phyloP scores from a whole-genome alignment of 805 yeast species.

The Candida wancherniae region DNA sequence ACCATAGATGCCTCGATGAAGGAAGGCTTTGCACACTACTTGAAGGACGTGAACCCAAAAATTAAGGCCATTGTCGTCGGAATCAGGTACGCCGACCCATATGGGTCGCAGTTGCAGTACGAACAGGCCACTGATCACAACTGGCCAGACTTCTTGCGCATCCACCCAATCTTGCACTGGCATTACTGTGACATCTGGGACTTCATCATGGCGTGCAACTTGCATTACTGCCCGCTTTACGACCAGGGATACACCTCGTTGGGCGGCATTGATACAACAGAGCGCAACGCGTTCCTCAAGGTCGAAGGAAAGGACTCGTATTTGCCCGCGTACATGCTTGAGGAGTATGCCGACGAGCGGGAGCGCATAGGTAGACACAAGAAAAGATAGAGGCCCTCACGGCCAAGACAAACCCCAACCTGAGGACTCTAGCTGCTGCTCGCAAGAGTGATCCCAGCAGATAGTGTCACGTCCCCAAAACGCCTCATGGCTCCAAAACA shows the following conservation, averaged over 20 bases:
- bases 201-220: constrained; percentile 55
- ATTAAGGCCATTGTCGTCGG: constrained; percentile 83
- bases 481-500: too few relatives aligned
- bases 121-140: constrained; percentile 79
- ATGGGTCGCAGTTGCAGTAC: constrained; percentile 51
- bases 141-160: constrained; percentile 84
- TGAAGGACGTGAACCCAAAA: constrained; percentile 42
- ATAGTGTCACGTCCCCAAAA: too few relatives aligned
- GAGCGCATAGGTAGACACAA: constrained; percentile 36
- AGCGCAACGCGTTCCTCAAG: constrained; percentile 58
- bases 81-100: constrained; percentile 83
- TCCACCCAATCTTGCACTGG: constrained; percentile 92
- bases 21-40: constrained; percentile 63
- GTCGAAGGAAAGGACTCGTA: constrained; percentile 21
- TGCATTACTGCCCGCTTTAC: constrained; percentile 71
- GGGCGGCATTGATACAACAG: constrained; percentile 73
- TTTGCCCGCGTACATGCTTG: constrained; percentile 55
- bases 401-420: background rate
- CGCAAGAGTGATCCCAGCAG: background rate
- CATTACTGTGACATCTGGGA: constrained; percentile 80
- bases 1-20: constrained; percentile 50
- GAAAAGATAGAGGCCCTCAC: background rate
- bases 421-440: background rate
- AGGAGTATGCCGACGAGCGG: constrained; percentile 58
- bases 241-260: constrained; percentile 84